Conservation (phyloP, 352 stramenopile species). For the Phytophthora aleatoria region DNA sequence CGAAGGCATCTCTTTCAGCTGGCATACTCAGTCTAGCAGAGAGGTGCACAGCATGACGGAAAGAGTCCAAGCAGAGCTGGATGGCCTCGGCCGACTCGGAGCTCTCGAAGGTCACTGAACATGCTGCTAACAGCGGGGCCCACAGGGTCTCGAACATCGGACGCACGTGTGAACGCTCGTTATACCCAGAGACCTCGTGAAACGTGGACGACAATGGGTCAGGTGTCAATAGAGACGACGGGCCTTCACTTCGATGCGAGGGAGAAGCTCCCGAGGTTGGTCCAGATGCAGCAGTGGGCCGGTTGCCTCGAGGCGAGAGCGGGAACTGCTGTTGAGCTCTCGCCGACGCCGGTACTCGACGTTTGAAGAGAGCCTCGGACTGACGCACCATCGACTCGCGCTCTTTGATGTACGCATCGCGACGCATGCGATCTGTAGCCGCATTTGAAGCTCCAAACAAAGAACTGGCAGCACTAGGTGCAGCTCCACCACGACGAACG, state of each 20-base stretch:
- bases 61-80: constrained; percentile 94
- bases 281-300: constrained; percentile 1
- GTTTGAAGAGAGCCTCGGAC: constrained; percentile 81
- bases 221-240: constrained; percentile 28
- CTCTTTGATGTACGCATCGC: constrained; percentile 87
- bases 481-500: constrained; percentile 33
- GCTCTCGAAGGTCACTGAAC: constrained; percentile 97
- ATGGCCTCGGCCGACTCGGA: constrained; percentile 93
- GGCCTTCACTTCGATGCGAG: constrained; percentile 21
- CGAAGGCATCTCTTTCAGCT: constrained; percentile 94
- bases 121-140: constrained; percentile 95
- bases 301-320: constrained; percentile 26
- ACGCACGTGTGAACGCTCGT: constrained; percentile 79
- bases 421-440: constrained; percentile 63
- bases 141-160: constrained; percentile 99
- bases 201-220: constrained; percentile 47
- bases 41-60: constrained; percentile 95
- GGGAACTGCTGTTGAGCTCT: constrained; percentile 25
- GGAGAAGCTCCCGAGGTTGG: constrained; percentile 7
- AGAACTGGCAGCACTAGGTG: constrained; percentile 40
- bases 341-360: constrained; percentile 44
- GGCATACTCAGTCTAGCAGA: constrained; percentile 89
- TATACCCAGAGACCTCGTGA: constrained; percentile 67
- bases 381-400: constrained; percentile 83
- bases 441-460: constrained; percentile 71